A percentile compares a stretch with the other conserved stretches of the same genome.
phyloP scores from a whole-genome alignment of 768 basidiomycete genomes.

The Dentipellis fragilis region DNA sequence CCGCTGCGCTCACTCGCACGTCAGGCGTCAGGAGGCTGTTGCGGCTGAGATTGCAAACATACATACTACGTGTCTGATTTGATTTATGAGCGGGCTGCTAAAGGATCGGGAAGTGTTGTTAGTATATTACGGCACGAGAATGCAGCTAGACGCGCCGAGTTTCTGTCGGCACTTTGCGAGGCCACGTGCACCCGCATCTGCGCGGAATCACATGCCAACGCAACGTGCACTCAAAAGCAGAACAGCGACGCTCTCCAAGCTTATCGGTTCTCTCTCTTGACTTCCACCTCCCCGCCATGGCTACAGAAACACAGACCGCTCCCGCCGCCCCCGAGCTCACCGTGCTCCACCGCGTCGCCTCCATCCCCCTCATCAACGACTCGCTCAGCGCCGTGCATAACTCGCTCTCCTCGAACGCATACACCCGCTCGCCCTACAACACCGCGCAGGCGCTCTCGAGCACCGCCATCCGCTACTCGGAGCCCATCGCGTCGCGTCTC shows the following conservation, averaged over 20 bases:
- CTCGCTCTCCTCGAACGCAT: conserved; percentile 46
- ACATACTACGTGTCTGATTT: too few species aligned
- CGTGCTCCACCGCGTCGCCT: conserved; percentile 50
- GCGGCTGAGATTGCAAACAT: too few species aligned
- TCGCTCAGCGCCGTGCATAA: conserved; percentile 49
- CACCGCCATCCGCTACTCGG: conserved; percentile 32
- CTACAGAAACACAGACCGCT: conserved; percentile 23
- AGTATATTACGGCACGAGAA: background rate
- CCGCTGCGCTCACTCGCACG: too few species aligned
- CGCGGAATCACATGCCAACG: background rate
- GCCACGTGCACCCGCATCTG: background rate
- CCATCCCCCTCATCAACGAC: conserved; percentile 65
- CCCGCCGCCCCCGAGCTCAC: conserved; percentile 44
- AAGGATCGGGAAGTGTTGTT: too few species aligned
- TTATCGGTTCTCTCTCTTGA: background rate
- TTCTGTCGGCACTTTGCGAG: background rate
- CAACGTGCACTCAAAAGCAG: background rate
- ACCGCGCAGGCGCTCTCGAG: conserved; percentile 52
- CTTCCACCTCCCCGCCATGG: conserved; percentile 20
- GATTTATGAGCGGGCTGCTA: too few species aligned
- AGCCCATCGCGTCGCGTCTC: conserved; percentile 55
- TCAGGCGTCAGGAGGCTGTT: too few species aligned
- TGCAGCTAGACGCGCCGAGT: background rate
- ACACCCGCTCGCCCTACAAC: conserved; percentile 56
- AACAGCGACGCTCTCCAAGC: background rate